Base-by-base conservation (phyloP, 441 rosid genomes). In the Macaranga tanarius region DNA sequence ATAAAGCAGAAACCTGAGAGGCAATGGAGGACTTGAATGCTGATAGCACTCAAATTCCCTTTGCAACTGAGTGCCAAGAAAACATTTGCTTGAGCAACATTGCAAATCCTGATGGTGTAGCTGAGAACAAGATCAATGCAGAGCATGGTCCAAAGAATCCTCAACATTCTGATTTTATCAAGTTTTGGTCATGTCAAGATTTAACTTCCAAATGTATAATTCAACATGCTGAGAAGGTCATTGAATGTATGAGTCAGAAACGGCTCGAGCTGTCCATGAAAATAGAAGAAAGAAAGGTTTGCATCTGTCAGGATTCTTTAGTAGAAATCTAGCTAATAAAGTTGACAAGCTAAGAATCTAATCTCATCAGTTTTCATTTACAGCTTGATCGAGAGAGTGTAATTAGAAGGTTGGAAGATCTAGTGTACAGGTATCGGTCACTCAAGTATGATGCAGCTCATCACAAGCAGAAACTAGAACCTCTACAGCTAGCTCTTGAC, bases 361-460 rank as follows among this genome's bases (percentile, higher is more conserved):
- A 42, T 42, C 13, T 42, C 8, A 42, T 28, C 26, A 26, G 15
- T 60, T 15, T 60, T 3, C 28, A 11, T 60, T 5, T 60, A 60
- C 51, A 62, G 67, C 50, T 62, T 16, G 67, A 40, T 62, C 28
- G 67, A 62, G 67, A 62, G 16, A 62, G 40, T 19, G 0, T 42
- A 62, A 62, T 40, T 8, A 4, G 4, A 0, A 62, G 23, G 50
- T 22, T 62, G 50, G 13, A 42, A 22, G 0, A 5, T 11, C 3
- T n/a, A 5, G 16, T 9, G 10, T 40, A n/a, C 50, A 40, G 17
- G 47, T 25, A 40, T 3, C 0, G 3, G 13, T 40, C 48, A 17
- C 10, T 51, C 44, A 50, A 44, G 34, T 50, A 51, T n/a, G 20
- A 54, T 31, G 17, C 12, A 47, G 11, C 16, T 42, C n/a, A 0